A percentile compares a stretch with the other conserved stretches of the same genome.
Evolutionary conservation across 208 protist species (phyloP).

Genomic region (Acanthamoeba sp.): DNA sequence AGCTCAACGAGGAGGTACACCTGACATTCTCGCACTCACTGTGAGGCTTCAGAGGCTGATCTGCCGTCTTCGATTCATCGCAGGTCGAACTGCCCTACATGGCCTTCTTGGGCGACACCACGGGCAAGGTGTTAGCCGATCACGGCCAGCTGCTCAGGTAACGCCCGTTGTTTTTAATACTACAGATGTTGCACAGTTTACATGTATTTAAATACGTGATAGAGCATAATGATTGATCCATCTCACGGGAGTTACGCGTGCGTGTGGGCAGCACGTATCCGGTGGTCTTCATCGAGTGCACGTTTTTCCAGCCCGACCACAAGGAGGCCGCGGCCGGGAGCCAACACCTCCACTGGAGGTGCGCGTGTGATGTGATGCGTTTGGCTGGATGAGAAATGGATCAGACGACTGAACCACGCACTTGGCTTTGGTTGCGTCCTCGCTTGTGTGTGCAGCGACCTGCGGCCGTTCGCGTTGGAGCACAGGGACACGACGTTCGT

Average conservation of each 20-base stretch:
- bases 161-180: not conserved
- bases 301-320: conserved; percentile 40
- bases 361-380: not conserved
- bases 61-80: not conserved
- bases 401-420: too few species aligned
- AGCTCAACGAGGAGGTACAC: conserved; percentile 32
- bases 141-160: conserved; percentile 21
- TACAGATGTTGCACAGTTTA: too few species aligned
- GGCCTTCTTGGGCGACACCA: conserved; percentile 54
- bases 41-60: not conserved
- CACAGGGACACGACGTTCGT: conserved; percentile 37
- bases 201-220: too few species aligned
- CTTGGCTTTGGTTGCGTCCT: too few species aligned
- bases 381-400: too few species aligned
- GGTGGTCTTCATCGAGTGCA: conserved; percentile 53
- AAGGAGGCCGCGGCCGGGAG: not conserved
- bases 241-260: too few species aligned
- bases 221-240: too few species aligned
- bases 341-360: conserved; percentile 67
- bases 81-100: not conserved
- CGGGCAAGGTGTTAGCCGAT: conserved; percentile 10
- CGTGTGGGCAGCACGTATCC: not conserved
- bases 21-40: not conserved
- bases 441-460: too few species aligned
- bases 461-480: not conserved